Conservation (phyloP, 257 asterid genomes). For the Nicotiana tabacum region DNA sequence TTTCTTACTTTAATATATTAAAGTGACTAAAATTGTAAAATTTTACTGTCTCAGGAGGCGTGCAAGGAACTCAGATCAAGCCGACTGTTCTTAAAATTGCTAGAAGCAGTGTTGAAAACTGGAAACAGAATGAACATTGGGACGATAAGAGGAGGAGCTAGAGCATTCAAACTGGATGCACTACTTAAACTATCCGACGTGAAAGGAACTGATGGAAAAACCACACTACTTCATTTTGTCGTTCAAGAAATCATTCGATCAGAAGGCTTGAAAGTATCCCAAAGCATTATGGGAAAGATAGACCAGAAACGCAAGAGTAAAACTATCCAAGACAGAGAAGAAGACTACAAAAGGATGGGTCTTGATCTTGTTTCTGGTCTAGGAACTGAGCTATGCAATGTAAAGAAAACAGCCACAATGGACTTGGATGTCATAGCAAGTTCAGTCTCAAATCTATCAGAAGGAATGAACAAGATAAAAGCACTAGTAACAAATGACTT, state of each 20-base stretch:
- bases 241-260: constrained; percentile 86
- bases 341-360: constrained; percentile 72
- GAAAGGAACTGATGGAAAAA: constrained; percentile 89
- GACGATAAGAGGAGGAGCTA: constrained; percentile 91
- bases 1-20: not conserved
- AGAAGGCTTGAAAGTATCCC: constrained; percentile 76
- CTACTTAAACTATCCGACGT: constrained; percentile 89
- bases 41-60: constrained; percentile 51
- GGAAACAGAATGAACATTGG: constrained; percentile 96
- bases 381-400: constrained; percentile 75
- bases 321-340: constrained; percentile 56
- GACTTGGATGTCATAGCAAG: constrained; percentile 80
- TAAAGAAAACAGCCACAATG: constrained; percentile 81
- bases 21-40: not conserved
- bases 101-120: constrained; percentile 89
- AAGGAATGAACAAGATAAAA: constrained; percentile 39
- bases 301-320: constrained; percentile 33
- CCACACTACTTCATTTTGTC: constrained; percentile 90
- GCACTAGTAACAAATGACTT: constrained; percentile 37
- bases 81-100: constrained; percentile 80
- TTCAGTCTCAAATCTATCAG: constrained; percentile 61
- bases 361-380: constrained; percentile 78
- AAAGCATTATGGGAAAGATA: constrained; percentile 95
- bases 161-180: constrained; percentile 88
- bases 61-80: constrained; percentile 91